Conservation (phyloP, 225 moss, liverwort and hornwort genomes). For the Physcomitrium patens region DNA sequence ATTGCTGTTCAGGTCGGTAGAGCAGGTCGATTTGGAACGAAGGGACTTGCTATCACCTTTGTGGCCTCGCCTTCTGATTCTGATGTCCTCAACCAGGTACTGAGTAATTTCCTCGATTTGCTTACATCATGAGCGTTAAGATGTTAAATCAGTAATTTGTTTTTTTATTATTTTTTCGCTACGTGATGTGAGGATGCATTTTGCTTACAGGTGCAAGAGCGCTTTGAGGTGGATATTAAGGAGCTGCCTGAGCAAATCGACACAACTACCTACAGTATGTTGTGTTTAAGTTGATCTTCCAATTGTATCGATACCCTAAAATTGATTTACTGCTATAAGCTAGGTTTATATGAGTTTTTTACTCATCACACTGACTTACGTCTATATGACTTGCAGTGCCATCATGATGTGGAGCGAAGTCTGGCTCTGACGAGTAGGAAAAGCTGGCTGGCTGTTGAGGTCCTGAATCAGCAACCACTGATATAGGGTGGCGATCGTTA, state of each 20-base stretch:
- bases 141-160: no score
- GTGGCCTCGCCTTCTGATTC: slow-evolving; percentile 68
- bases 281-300: neutral
- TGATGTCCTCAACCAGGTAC: slow-evolving; percentile 66
- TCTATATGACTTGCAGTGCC: slow-evolving; percentile 38
- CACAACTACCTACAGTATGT: slow-evolving; percentile 65
- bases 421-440: slow-evolving; percentile 18
- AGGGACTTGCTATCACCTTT: slow-evolving; percentile 66
- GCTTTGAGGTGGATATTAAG: slow-evolving; percentile 67
- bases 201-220: slow-evolving; percentile 60
- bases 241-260: slow-evolving; percentile 68
- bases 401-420: slow-evolving; percentile 38
- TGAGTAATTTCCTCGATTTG: no score
- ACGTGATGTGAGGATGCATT: neutral
- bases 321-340: no score
- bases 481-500: slow-evolving; percentile 18
- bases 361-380: no score
- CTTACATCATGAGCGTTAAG: no score
- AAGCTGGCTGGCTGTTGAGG: slow-evolving; percentile 20
- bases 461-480: slow-evolving; percentile 23
- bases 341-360: no score
- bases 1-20: slow-evolving; percentile 48
- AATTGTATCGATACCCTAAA: no score
- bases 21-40: slow-evolving; percentile 63
- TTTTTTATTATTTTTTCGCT: no score